These are phyloP conservation scores for Medicago lupulina DNA, from an alignment of 306 rosid genomes.

Conservation along the genomic window DNA sequence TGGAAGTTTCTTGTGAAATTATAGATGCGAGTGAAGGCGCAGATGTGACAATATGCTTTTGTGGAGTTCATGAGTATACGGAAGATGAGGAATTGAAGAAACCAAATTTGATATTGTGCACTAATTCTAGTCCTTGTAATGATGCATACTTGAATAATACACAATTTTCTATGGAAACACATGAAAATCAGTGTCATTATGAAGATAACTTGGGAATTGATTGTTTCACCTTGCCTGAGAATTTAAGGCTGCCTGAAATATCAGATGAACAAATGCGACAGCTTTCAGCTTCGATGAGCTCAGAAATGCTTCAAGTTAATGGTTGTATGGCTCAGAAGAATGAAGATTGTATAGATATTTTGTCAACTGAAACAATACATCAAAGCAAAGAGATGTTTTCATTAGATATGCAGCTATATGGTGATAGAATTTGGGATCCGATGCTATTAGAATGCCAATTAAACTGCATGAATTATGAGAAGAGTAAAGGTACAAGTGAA, in stretches of 20 bases:
- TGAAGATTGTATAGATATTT: neutral
- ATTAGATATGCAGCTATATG: constrained; percentile 15
- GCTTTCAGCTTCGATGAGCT: neutral
- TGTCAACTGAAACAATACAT: constrained; percentile 7
- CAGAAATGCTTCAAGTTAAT: constrained; percentile 33
- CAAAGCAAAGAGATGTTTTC: constrained; percentile 25
- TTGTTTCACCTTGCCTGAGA: constrained; percentile 12
- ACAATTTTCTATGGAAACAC: neutral
- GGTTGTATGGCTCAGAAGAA: constrained; percentile 25
- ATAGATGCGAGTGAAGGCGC: constrained; percentile 16
- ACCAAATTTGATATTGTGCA: constrained; percentile 19
- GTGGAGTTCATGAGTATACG: constrained; percentile 37
- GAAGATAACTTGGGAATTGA: constrained; percentile 3
- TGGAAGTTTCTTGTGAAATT: constrained; percentile 45
- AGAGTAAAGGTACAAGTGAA: constrained; percentile 34
- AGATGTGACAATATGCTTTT: constrained; percentile 21
- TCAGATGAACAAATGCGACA: constrained; percentile 19
- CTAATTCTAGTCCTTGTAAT: constrained; percentile 15
- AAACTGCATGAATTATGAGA: constrained; percentile 9
- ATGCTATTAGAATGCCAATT: constrained; percentile 39
- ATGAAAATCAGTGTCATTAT: constrained; percentile 2
- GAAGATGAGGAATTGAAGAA: constrained; percentile 35
- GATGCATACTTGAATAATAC: constrained; percentile 13
- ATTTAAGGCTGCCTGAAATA: constrained; percentile 27
- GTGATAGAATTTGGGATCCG: constrained; percentile 34